A percentile compares a stretch with the other conserved stretches of the same genome.
Evolutionary conservation across 2,329 filamentous ascomycete genomes (phyloP).

Genomic region (Fusarium tupiense): DNA sequence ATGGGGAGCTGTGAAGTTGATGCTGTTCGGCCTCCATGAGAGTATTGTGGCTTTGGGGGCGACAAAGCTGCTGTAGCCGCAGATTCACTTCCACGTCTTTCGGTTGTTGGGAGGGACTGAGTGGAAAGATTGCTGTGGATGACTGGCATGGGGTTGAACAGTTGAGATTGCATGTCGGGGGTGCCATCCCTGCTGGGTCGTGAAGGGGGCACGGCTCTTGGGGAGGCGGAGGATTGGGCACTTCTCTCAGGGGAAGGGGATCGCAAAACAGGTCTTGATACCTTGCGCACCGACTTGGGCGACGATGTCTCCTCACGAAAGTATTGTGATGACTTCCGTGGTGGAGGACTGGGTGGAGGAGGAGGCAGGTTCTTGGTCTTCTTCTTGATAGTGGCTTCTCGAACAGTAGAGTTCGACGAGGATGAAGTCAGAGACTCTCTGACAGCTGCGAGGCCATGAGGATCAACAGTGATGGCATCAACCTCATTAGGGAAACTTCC

Average conservation of each 20-base stretch:
- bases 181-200: conserved; percentile 77
- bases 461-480: conserved; percentile 58
- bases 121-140: conserved; percentile 71
- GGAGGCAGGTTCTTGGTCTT: conserved; percentile 57
- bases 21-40: conserved; percentile 42
- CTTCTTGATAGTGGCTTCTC: conserved; percentile 58
- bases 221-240: conserved; percentile 40
- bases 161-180: conserved; percentile 66
- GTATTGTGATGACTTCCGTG: conserved; percentile 69
- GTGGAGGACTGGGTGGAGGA: conserved; percentile 68
- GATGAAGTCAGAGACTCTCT: conserved; percentile 77
- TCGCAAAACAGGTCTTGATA: conserved; percentile 43
- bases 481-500: conserved; percentile 64
- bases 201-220: conserved; percentile 58
- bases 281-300: conserved; percentile 49
- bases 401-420: conserved; percentile 75
- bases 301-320: conserved; percentile 55
- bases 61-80: conserved; percentile 45
- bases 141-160: conserved; percentile 61
- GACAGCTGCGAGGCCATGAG: conserved; percentile 70
- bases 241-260: conserved; percentile 49
- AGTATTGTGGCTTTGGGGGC: conserved; percentile 49
- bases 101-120: conserved; percentile 54
- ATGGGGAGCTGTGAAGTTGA: conserved; percentile 47
- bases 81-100: conserved; percentile 58